phyloP scores from a whole-genome alignment of 192 early-diverging fungal species.

The Kickxella alabastrina region DNA sequence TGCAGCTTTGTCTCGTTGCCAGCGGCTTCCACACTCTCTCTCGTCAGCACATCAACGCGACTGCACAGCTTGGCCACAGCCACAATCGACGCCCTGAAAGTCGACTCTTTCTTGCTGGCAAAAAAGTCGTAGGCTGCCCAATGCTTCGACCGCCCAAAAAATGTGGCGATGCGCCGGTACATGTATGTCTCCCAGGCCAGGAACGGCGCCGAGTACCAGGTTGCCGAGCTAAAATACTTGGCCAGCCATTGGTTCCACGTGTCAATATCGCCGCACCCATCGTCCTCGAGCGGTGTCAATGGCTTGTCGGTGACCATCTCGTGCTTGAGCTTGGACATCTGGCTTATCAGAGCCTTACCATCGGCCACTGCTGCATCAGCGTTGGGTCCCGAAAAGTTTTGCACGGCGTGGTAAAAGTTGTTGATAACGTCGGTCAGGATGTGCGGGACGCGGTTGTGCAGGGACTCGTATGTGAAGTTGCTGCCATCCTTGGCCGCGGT shows the following conservation, averaged over 20 bases:
- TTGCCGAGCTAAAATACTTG: slow-evolving; percentile 52
- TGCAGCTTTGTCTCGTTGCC: slow-evolving; percentile 21
- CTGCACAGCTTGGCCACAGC: slow-evolving; percentile 66
- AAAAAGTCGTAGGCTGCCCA: slow-evolving; percentile 79
- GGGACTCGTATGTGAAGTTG: slow-evolving; percentile 76
- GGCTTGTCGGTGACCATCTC: slow-evolving; percentile 66
- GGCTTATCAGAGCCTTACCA: slow-evolving; percentile 64
- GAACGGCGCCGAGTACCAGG: slow-evolving; percentile 79
- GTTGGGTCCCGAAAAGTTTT: slow-evolving; percentile 21
- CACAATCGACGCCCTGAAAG: slow-evolving; percentile 63
- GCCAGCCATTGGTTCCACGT: slow-evolving; percentile 65
- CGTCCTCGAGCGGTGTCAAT: slow-evolving; percentile 50
- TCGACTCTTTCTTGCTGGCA: slow-evolving; percentile 59
- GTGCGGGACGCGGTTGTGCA: slow-evolving; percentile 72
- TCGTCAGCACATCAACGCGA: slow-evolving; percentile 46
- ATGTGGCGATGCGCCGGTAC: slow-evolving; percentile 66
- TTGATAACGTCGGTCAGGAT: slow-evolving; percentile 80
- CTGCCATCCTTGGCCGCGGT: slow-evolving; percentile 57
- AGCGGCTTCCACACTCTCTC: slow-evolving; percentile 9
- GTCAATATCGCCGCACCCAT: slow-evolving; percentile 52
- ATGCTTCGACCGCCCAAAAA: slow-evolving; percentile 51
- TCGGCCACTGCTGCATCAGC: slow-evolving; percentile 51
- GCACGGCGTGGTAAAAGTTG: slow-evolving; percentile 59
- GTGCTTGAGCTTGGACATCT: slow-evolving; percentile 65
- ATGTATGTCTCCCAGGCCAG: slow-evolving; percentile 83